Conservation (phyloP, 305 asterid genomes). For the Rubia peregrina region DNA sequence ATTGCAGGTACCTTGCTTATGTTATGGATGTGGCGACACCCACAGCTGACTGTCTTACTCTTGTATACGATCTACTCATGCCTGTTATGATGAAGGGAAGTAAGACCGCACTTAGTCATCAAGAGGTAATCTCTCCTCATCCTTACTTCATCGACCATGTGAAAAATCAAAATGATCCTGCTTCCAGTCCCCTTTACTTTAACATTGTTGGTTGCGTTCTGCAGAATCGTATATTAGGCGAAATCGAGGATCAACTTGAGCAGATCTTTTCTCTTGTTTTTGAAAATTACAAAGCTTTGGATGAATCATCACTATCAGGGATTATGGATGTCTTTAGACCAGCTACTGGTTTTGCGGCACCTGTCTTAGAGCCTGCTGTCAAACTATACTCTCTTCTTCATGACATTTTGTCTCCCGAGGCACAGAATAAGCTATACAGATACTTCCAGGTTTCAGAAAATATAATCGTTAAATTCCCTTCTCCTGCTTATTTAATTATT, state of each 20-base stretch:
- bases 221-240: slow-evolving; percentile 50
- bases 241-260: slow-evolving; percentile 45
- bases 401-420: slow-evolving; percentile 47
- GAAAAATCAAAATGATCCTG: slow-evolving; percentile 3
- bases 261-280: slow-evolving; percentile 43
- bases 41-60: slow-evolving; percentile 41
- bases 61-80: slow-evolving; percentile 36
- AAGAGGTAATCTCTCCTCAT: slow-evolving; percentile 32
- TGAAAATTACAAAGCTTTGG: slow-evolving; percentile 46
- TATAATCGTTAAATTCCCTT: not conserved
- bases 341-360: slow-evolving; percentile 43
- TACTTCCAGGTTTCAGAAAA: slow-evolving; percentile 38
- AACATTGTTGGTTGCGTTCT: slow-evolving; percentile 14
- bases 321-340: slow-evolving; percentile 40
- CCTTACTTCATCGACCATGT: not conserved
- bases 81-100: slow-evolving; percentile 46
- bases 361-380: slow-evolving; percentile 44
- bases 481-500: slow-evolving; percentile 5
- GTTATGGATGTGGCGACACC: slow-evolving; percentile 59
- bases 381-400: slow-evolving; percentile 37
- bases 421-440: slow-evolving; percentile 39
- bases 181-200: slow-evolving; percentile 3
- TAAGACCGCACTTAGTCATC: slow-evolving; percentile 44
- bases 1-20: slow-evolving; percentile 44
- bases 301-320: slow-evolving; percentile 42